These are phyloP conservation scores for Glebionis coronaria DNA, from an alignment of 129 eudicot genomes.

Conservation along the genomic window DNA sequence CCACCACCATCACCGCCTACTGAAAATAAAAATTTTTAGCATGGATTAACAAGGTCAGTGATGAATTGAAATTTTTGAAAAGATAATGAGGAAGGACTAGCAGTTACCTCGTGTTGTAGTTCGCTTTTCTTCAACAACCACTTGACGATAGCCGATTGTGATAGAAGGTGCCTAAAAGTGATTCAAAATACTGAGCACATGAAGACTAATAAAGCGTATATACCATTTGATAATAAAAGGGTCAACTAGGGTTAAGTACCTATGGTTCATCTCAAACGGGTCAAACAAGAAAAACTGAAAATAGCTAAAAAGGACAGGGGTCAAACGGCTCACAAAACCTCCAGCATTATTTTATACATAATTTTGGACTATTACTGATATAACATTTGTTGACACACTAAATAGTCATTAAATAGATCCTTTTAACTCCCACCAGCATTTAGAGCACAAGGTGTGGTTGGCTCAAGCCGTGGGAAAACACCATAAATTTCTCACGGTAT, in stretches of 20 bases:
- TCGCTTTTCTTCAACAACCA: slow-evolving; percentile 63
- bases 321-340: too few species aligned
- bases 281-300: too few species aligned
- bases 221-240: not conserved
- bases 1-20: slow-evolving; percentile 35
- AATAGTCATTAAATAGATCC: too few species aligned
- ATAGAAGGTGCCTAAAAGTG: slow-evolving; percentile 61
- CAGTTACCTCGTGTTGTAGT: slow-evolving; percentile 68
- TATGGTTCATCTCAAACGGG: not conserved
- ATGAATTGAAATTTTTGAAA: not conserved
- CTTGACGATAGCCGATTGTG: slow-evolving; percentile 51
- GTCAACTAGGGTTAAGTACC: not conserved
- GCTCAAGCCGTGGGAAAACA: too few species aligned
- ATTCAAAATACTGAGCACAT: not conserved
- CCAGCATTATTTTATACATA: too few species aligned
- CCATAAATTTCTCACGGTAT: too few species aligned
- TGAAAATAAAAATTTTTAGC: slow-evolving; percentile 20
- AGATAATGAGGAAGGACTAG: not conserved
- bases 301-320: too few species aligned
- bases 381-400: too few species aligned
- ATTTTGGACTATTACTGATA: too few species aligned
- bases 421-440: too few species aligned
- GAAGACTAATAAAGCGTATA: not conserved
- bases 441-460: too few species aligned
- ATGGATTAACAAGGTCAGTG: not conserved